Base-by-base conservation (phyloP, 441 rosid species). In the Pelargonium australe region DNA sequence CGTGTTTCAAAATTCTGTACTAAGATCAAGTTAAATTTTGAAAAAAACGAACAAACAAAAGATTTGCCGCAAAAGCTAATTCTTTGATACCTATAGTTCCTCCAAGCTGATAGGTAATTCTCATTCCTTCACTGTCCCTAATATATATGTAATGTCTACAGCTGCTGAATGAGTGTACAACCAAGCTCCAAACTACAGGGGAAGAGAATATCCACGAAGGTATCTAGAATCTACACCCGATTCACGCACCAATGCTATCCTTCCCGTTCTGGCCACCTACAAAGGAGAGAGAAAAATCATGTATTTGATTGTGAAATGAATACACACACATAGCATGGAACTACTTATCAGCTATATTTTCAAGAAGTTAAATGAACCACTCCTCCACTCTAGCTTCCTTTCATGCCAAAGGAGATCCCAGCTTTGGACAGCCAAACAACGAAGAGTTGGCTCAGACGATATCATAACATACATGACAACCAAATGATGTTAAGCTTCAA, bases 201-300 rank as follows among this genome's bases (percentile, higher is more conserved):
- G 96, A 73, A 88, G 84, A 1, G 97, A 85, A 70, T 88, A 94
- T 55, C 97, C 97, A 23, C 95, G 89, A 12, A 94, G 97, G 73
- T 81, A 75, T 58, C 76, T 91, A 0, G 99, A 91, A 75, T 91
- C 97, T 58, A 89, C 95, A 12, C 97, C 96, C 0, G 94, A 94
- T 75, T 89, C 99, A 7, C 96, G 90, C 44, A 77, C 86, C 85
- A 86, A 72, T 19, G 97, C 97, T 14, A 91, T 71, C 63, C 97
- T 83, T 40, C 97, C 98, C 0, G 98, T 94, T 80, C 97, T 79
- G 74, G 98, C 98, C 68, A 91, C 97, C 98, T 94, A 70, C 23
- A 57, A 67, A 61, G 63, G 5, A 25, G 53, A 47, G 17, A 12
- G 20, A 17, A n/a, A 40, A 8, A n/a, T 61, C 6, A 7, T n/a